These are phyloP conservation scores for Rhynchospora tenuis DNA, from an alignment of 176 grass and related monocot genomes.

Conservation along the genomic window DNA sequence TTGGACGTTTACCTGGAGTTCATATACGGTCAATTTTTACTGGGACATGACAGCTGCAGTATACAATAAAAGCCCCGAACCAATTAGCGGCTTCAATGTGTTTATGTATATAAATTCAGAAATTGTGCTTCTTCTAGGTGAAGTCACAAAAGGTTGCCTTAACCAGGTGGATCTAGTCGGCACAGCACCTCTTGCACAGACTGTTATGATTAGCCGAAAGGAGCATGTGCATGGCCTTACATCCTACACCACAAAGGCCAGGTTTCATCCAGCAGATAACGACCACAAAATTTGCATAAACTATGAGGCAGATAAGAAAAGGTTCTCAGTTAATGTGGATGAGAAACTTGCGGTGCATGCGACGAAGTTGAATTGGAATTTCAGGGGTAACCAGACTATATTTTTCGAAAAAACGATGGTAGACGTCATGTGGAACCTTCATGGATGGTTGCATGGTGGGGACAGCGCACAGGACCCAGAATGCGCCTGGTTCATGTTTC, in stretches of 20 bases:
- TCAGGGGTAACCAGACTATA: slow-evolving; percentile 16
- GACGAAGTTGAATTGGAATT: slow-evolving; percentile 19
- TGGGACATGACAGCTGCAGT: slow-evolving; percentile 31
- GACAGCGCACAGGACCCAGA: not conserved
- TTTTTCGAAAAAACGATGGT: not conserved
- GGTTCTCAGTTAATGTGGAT: not conserved
- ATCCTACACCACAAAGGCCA: slow-evolving; percentile 24
- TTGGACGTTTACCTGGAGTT: not conserved
- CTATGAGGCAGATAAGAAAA: not conserved
- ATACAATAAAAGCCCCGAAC: slow-evolving; percentile 23
- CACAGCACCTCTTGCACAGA: not conserved
- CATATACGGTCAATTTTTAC: slow-evolving; percentile 4
- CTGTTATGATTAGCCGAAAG: slow-evolving; percentile 25
- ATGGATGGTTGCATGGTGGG: slow-evolving; percentile 11
- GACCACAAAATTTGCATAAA: slow-evolving; percentile 19
- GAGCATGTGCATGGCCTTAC: slow-evolving; percentile 29
- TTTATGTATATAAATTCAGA: slow-evolving; percentile 22
- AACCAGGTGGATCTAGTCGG: not conserved
- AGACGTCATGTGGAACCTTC: slow-evolving; percentile 24
- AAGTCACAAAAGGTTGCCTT: slow-evolving; percentile 6
- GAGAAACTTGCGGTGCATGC: not conserved
- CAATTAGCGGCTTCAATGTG: slow-evolving; percentile 13
- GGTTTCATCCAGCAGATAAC: slow-evolving; percentile 17
- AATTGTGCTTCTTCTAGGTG: slow-evolving; percentile 26
- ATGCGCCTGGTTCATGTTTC: slow-evolving; percentile 13